Evolutionary conservation across 768 basidiomycete species (phyloP), one percentile per base, ranked within the genome.

Genomic region (Leccinum variicolor): DNA sequence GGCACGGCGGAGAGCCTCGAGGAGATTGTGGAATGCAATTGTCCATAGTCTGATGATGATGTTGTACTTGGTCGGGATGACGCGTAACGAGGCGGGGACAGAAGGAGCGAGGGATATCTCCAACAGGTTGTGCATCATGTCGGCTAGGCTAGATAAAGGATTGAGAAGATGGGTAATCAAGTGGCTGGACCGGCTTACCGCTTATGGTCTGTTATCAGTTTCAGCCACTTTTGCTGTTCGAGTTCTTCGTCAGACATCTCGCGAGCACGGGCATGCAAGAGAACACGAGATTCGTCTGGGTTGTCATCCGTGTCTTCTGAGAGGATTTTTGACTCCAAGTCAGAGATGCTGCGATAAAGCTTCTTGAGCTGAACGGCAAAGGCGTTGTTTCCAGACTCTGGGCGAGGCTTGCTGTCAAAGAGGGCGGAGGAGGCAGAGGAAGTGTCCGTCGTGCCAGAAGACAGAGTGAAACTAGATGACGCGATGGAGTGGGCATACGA

Each of bases 31-130:
- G 70, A 98, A 98, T 0, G 83, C 92, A 52, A 87, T 87, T 0
- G 90, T 88, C 97, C 97, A 98, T 1, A 98, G 80, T 10, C 96
- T 85, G 41, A 87, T 86, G 59, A 96, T 91, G 65, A 98, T 95
- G 74, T 97, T 97, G 78, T 98, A 98, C 66, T 94, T 95, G 39
- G 83, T 85, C 0, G 96, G 93, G 50, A 98, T 90, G 57, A 88
- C 86, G 47, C 94, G 89, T 2, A 98, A 76, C 0, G 94, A 94
- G 0, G 90, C 86, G 0, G 97, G 96, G 0, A 96, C 87, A 10
- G 84, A 84, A 1, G 94, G 92, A 3, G 94, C 87, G 39, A 92
- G 82, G 0, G 94, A 91, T 1, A 96, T 84, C 39, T 85, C 81
- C 53, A 99, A 82, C 26, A 99, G 83, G 58, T 90, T 87, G 73